Percentiles rank a stretch among this genome's conserved stretches.
These are phyloP conservation scores for Aspergillus ibericus DNA, from an alignment of 2,329 filamentous ascomycete genomes.

Conservation along the genomic window DNA sequence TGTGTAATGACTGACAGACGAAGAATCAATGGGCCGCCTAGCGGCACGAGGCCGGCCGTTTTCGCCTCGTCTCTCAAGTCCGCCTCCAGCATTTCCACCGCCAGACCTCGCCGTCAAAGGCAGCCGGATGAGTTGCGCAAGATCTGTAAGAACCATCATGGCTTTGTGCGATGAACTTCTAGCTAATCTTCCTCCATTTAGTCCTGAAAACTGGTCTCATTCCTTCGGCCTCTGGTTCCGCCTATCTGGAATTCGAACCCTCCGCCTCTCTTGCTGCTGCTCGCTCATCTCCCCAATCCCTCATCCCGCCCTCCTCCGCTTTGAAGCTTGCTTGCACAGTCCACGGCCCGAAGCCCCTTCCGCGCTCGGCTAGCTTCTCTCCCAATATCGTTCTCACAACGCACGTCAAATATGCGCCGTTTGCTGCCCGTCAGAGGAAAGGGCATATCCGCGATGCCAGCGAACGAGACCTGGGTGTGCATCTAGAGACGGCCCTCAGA, in stretches of 20 bases:
- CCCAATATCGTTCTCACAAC: slow-evolving; percentile 89
- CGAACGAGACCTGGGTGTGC: slow-evolving; percentile 86
- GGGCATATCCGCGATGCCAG: slow-evolving; percentile 83
- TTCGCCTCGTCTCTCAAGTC: slow-evolving; percentile 55
- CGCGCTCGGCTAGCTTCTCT: slow-evolving; percentile 85
- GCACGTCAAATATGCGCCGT: slow-evolving; percentile 94
- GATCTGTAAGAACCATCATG: slow-evolving; percentile 66
- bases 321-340: slow-evolving; percentile 92
- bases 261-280: slow-evolving; percentile 47
- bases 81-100: slow-evolving; percentile 48
- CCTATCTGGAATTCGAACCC: slow-evolving; percentile 61
- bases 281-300: slow-evolving; percentile 44
- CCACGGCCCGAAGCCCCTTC: slow-evolving; percentile 87
- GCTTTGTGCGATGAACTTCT: not conserved
- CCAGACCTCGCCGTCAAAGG: slow-evolving; percentile 58
- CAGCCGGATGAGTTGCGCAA: slow-evolving; percentile 73
- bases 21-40: slow-evolving; percentile 83
- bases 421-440: slow-evolving; percentile 77
- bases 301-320: slow-evolving; percentile 60
- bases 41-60: slow-evolving; percentile 71
- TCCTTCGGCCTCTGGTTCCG: slow-evolving; percentile 89
- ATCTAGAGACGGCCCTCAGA: slow-evolving; percentile 85
- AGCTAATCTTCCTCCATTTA: slow-evolving; percentile 41
- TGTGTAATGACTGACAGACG: slow-evolving; percentile 74
- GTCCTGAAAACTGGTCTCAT: slow-evolving; percentile 90